Evolutionary conservation across 208 protist genomes (phyloP).

Genomic region (Entamoeba invadens): DNA sequence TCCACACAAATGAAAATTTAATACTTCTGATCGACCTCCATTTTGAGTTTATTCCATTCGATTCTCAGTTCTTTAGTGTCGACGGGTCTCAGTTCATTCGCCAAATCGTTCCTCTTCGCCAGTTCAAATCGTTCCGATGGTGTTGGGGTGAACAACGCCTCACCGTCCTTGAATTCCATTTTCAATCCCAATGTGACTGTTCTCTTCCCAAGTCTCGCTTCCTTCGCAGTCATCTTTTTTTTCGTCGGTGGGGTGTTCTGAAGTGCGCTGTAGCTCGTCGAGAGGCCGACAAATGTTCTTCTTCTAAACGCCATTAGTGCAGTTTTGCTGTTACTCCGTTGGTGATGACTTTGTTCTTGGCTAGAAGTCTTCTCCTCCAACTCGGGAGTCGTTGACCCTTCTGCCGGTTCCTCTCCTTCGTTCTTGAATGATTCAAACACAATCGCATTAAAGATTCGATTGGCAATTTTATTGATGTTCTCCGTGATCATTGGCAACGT

Average conservation of each 20-base stretch:
- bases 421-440: background rate
- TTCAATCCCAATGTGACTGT: background rate
- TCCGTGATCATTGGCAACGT: background rate
- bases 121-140: background rate
- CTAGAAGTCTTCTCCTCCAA: background rate
- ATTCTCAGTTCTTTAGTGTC: background rate
- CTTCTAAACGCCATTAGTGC: background rate
- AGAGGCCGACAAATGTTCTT: background rate
- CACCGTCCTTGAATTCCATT: background rate
- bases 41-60: background rate
- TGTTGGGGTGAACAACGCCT: background rate
- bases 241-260: background rate
- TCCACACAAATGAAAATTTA: too few relatives aligned
- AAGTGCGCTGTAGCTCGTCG: background rate
- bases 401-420: background rate
- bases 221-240: background rate
- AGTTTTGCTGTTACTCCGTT: background rate
- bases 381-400: background rate
- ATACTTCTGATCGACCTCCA: too few relatives aligned
- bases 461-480: background rate
- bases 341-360: background rate
- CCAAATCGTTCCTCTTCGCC: background rate
- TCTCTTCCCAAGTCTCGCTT: background rate
- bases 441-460: background rate
- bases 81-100: background rate